Evolutionary conservation across 1,284 basidiomycete genomes (phyloP), one percentile per base, ranked within the genome.

Genomic region (Ganoderma sinense): DNA sequence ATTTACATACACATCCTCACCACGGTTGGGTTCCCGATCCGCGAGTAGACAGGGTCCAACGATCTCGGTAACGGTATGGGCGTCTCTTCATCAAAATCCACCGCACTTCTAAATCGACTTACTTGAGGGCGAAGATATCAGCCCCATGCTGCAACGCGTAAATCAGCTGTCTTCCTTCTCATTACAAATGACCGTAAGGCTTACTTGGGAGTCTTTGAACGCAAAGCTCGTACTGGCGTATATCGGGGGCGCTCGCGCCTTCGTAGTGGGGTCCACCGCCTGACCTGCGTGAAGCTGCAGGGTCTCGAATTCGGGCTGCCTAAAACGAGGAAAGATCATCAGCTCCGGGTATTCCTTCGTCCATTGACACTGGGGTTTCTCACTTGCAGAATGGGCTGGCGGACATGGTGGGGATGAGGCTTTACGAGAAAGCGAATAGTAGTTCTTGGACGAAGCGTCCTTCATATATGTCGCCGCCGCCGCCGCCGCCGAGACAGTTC

Each of bases 221-320:
- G 91, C 90, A 75, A 91, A 96, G 70, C 91, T 93, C 0, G 91
- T 91, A 1, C 90, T 85, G 1, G 91, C 88, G 70, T 95, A 95
- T 81, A 97, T 95, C 1, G 95, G 95, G 0, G 91, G 90, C 13
- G 95, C 95, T 13, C 94, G 90, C 1, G 95, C 89, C 70, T 93
- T 91, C 31, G 92, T 94, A 26, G 90, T 80, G 0, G 89, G 83
- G 82, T 95, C 94, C 8, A 88, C 86, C 16, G 82, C 80, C 76
- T 95, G 93, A 8, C 95, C 95, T 36, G 91, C 95, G 77, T 96
- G 95, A 31, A 96, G 84, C 82, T 95, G 92, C 58, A 94, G 82
- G 2, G 94, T 95, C 77, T 95, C 93, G 75, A 94, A 95, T 77
- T 94, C 91, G 60, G 90, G 90, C 72, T 86, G 84, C 80, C 87